Conservation (phyloP, 192 early-diverging fungal species). For the Powellomyces hirtus region DNA sequence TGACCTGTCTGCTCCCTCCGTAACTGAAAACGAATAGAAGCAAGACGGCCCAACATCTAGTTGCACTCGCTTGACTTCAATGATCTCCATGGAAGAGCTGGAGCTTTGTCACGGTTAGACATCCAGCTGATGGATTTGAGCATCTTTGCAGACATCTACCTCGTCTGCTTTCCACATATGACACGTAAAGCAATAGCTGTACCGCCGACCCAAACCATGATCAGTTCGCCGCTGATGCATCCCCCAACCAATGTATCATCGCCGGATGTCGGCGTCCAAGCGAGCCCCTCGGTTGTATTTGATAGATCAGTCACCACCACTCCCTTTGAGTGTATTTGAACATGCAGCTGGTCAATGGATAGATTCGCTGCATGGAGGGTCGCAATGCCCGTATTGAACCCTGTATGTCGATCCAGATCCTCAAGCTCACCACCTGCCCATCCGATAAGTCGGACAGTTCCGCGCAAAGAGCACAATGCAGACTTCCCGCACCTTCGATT, state of each 20-base stretch:
- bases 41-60: neutral
- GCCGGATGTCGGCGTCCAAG: neutral
- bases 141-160: no score
- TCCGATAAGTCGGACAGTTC: no score
- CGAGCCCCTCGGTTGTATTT: neutral
- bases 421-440: no score
- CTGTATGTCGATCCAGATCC: neutral
- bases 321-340: slow-evolving; percentile 20
- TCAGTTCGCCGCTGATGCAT: neutral
- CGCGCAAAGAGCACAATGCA: no score
- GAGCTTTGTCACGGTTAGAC: no score
- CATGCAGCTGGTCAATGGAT: neutral
- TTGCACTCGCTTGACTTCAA: neutral
- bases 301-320: slow-evolving; percentile 14
- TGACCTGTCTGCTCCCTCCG: no score
- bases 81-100: neutral
- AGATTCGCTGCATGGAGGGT: slow-evolving; percentile 3
- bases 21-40: neutral
- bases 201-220: neutral
- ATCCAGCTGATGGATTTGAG: no score
- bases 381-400: neutral
- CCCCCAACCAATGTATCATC: neutral
- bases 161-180: no score
- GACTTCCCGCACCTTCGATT: slow-evolving; percentile 1
- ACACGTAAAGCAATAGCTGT: neutral